Evolutionary conservation across 139 green algal genomes (phyloP).

Genomic region (Diplosphaera chodatii): DNA sequence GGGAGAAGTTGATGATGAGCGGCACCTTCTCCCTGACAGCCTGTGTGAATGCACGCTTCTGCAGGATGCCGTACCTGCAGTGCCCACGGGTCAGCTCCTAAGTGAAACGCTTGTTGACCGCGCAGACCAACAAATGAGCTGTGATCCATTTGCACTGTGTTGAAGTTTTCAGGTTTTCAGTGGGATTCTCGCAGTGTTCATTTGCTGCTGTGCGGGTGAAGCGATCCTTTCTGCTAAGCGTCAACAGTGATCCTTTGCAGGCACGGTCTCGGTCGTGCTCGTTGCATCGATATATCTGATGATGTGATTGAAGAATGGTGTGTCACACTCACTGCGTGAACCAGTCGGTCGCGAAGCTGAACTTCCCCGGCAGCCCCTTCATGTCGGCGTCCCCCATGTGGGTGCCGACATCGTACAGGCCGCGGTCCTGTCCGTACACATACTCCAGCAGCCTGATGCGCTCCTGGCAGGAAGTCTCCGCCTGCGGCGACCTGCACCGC

Average conservation of each 20-base stretch:
- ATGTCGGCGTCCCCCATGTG: background rate
- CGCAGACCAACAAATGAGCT: too few relatives aligned
- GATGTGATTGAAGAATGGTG: too few relatives aligned
- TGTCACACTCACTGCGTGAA: background rate
- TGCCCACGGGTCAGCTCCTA: too few relatives aligned
- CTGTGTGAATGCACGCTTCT: constrained; percentile 18
- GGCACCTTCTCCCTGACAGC: constrained; percentile 16
- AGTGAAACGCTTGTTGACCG: too few relatives aligned
- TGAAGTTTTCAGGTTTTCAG: too few relatives aligned
- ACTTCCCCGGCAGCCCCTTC: background rate
- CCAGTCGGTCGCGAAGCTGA: background rate
- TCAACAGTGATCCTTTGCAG: too few relatives aligned
- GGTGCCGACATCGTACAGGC: background rate
- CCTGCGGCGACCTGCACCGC: constrained; percentile 16
- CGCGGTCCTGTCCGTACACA: background rate
- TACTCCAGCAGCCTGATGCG: constrained; percentile 19
- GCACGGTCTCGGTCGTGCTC: too few relatives aligned
- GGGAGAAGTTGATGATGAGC: constrained; percentile 7
- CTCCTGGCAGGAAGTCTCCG: constrained; percentile 9
- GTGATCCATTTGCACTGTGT: too few relatives aligned
- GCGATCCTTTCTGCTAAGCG: too few relatives aligned
- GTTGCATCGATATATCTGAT: too few relatives aligned
- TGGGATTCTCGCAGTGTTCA: too few relatives aligned
- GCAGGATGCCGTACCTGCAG: constrained; percentile 11
- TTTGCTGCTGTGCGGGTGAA: too few relatives aligned